Conservation (phyloP, 176 grass and related monocot species). For the Oryza glumipatula region DNA sequence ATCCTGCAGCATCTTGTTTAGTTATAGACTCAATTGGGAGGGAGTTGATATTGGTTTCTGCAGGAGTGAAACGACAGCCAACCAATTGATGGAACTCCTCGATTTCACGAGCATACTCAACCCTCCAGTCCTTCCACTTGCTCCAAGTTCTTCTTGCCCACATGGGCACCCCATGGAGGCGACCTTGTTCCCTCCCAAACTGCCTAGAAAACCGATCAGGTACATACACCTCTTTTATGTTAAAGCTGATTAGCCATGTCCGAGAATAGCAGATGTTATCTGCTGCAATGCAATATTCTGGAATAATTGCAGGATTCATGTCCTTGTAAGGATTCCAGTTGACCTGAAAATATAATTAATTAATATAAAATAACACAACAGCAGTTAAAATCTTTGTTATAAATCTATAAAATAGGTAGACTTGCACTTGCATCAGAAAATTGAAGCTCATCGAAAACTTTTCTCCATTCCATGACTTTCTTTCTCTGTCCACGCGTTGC, state of each 20-base stretch:
- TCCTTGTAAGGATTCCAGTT: slow-evolving; percentile 68
- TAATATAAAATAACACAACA: slow-evolving; percentile 34
- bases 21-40: slow-evolving; percentile 29
- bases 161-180: slow-evolving; percentile 52
- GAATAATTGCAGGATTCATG: slow-evolving; percentile 57
- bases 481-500: slow-evolving; percentile 63
- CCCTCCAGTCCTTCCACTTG: slow-evolving; percentile 63
- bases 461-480: slow-evolving; percentile 65
- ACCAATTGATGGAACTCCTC: slow-evolving; percentile 67
- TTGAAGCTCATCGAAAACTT: slow-evolving; percentile 59
- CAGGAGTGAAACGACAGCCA: slow-evolving; percentile 48
- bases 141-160: slow-evolving; percentile 66
- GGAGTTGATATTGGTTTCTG: slow-evolving; percentile 45
- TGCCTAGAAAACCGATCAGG: slow-evolving; percentile 64
- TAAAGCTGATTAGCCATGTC: slow-evolving; percentile 68
- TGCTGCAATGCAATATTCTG: slow-evolving; percentile 64
- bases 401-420: slow-evolving; percentile 24
- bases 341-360: slow-evolving; percentile 48
- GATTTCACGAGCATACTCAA: slow-evolving; percentile 69
- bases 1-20: slow-evolving; percentile 22
- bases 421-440: slow-evolving; percentile 50
- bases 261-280: slow-evolving; percentile 60
- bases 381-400: not conserved
- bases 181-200: slow-evolving; percentile 63
- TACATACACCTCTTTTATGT: slow-evolving; percentile 68